Evolutionary conservation across 768 basidiomycete species (phyloP).

Genomic region (Botryobasidium botryosum): DNA sequence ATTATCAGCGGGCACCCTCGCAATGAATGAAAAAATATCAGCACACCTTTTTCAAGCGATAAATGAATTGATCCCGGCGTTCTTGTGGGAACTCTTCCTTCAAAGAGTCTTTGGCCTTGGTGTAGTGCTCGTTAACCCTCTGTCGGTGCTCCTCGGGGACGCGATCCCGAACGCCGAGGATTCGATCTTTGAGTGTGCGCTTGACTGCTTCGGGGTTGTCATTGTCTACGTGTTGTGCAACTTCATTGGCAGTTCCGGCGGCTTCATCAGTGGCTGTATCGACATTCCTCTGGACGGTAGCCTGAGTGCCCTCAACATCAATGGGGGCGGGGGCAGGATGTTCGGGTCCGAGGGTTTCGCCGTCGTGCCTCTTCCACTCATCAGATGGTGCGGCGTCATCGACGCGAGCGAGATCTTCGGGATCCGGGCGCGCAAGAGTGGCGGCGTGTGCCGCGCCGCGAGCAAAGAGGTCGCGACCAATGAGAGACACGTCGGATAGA

Average conservation of each 20-base stretch:
- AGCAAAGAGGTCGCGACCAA: slow-evolving; percentile 73
- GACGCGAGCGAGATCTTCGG: slow-evolving; percentile 42
- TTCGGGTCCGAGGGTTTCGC: slow-evolving; percentile 13
- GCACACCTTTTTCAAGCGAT: slow-evolving; percentile 76
- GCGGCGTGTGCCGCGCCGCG: slow-evolving; percentile 56
- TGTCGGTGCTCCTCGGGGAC: slow-evolving; percentile 58
- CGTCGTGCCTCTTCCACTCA: slow-evolving; percentile 33
- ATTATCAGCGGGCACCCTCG: not conserved
- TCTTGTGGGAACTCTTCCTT: slow-evolving; percentile 80
- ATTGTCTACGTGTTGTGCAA: slow-evolving; percentile 15
- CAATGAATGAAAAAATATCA: not conserved
- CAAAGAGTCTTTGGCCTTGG: slow-evolving; percentile 50
- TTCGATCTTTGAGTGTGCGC: slow-evolving; percentile 18
- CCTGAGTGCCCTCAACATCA: slow-evolving; percentile 1
- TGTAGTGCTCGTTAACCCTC: slow-evolving; percentile 31
- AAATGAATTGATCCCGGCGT: slow-evolving; percentile 83
- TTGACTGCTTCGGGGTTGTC: slow-evolving; percentile 9
- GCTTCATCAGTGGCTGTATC: slow-evolving; percentile 16
- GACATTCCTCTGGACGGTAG: not conserved
- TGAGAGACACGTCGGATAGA: slow-evolving; percentile 54
- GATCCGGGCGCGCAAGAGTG: slow-evolving; percentile 43
- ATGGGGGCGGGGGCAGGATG: not conserved
- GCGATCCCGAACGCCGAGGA: slow-evolving; percentile 31
- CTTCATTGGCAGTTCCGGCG: slow-evolving; percentile 18
- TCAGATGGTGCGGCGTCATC: slow-evolving; percentile 54